A percentile compares a stretch with the other conserved stretches of the same genome.
phyloP scores from a whole-genome alignment of 257 asterid species.

The Eucommia ulmoides region DNA sequence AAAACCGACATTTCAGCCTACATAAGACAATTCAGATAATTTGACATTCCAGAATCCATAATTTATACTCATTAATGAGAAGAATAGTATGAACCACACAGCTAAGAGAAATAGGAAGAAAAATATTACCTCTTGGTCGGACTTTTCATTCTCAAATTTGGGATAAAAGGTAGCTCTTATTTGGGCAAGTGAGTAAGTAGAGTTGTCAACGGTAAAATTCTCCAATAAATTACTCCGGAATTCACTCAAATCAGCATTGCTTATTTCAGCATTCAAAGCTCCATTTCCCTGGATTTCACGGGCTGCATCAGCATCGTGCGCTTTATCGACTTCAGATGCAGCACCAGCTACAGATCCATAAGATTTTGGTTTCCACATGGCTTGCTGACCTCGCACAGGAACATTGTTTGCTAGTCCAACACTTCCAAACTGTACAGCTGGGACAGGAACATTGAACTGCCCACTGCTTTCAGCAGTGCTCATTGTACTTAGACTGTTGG shows the following conservation, averaged over 20 bases:
- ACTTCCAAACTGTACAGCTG: constrained; percentile 32
- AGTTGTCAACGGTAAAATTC: constrained; percentile 55
- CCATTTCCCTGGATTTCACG: constrained; percentile 11
- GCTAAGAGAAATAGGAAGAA: neutral
- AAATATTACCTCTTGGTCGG: constrained; percentile 78
- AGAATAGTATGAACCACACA: neutral
- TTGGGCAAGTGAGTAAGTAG: constrained; percentile 57
- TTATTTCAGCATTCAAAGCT: constrained; percentile 21
- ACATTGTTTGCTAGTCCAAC: constrained; percentile 20
- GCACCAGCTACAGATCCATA: constrained; percentile 48
- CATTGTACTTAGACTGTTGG: constrained; percentile 25
- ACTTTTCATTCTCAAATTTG: constrained; percentile 93
- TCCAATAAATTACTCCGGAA: constrained; percentile 47
- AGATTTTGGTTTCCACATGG: constrained; percentile 54
- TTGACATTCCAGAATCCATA: neutral
- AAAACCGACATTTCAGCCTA: no score
- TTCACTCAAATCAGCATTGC: constrained; percentile 34
- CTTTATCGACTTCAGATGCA: constrained; percentile 18
- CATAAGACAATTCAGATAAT: neutral
- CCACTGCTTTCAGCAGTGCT: constrained; percentile 38
- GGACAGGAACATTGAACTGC: constrained; percentile 22
- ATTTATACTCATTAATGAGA: no score
- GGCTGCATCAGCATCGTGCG: constrained; percentile 17
- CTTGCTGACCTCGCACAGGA: constrained; percentile 31
- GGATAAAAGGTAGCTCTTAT: constrained; percentile 96